Percentiles rank a stretch among this genome's conserved stretches.
These are phyloP conservation scores for Hirschioporus abietinus DNA, from an alignment of 768 basidiomycete genomes.

Conservation along the genomic window DNA sequence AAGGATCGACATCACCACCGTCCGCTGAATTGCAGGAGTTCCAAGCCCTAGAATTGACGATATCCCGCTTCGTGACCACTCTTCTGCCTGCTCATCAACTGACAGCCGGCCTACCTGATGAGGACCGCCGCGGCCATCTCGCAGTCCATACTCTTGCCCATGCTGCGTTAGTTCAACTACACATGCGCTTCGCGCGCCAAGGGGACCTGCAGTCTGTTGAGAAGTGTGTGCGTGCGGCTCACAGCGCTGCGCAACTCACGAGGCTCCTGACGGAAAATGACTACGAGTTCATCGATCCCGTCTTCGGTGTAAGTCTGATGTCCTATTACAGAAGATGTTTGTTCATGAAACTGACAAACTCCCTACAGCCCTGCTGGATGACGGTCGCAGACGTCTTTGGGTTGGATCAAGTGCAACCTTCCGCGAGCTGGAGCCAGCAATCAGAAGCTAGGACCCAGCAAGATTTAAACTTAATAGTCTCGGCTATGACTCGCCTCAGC, in stretches of 20 bases:
- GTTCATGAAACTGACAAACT: not conserved
- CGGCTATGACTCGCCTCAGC: conserved; percentile 58
- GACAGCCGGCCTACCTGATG: conserved; percentile 40
- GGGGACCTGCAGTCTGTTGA: conserved; percentile 58
- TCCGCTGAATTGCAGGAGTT: conserved; percentile 39
- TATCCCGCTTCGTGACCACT: conserved; percentile 57
- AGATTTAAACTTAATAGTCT: conserved; percentile 52
- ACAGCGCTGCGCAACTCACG: conserved; percentile 52
- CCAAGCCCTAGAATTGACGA: conserved; percentile 55
- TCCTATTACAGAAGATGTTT: conserved; percentile 3
- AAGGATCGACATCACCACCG: not conserved
- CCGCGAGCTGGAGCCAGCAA: conserved; percentile 57
- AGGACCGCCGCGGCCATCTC: conserved; percentile 57
- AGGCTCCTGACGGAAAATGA: conserved; percentile 61
- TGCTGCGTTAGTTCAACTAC: conserved; percentile 59
- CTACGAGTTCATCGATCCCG: conserved; percentile 69
- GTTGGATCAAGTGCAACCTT: conserved; percentile 22
- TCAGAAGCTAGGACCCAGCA: conserved; percentile 53
- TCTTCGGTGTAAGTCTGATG: conserved; percentile 55
- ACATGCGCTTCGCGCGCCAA: conserved; percentile 48
- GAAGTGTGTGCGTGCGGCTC: conserved; percentile 62
- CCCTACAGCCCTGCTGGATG: conserved; percentile 63
- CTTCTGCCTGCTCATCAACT: conserved; percentile 63
- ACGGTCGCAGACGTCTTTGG: conserved; percentile 55
- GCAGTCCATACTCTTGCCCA: conserved; percentile 62